phyloP scores from a whole-genome alignment of 768 basidiomycete genomes.

The Agaricus subrufescens region DNA sequence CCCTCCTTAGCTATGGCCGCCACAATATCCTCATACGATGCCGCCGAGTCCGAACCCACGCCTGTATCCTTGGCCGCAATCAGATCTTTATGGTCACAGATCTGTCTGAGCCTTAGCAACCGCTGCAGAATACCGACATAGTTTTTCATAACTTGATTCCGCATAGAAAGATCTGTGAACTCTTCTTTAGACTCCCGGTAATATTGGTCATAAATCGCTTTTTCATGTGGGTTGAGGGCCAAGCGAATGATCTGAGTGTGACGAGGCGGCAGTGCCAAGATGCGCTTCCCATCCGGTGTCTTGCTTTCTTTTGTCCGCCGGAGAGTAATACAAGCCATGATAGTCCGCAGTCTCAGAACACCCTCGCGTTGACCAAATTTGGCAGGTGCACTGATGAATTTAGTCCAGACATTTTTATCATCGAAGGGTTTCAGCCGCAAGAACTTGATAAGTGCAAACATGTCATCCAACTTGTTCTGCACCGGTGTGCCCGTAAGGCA shows the following conservation, averaged over 20 bases:
- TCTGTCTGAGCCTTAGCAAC: constrained; percentile 93
- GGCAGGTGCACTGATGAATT: constrained; percentile 88
- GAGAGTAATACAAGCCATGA: constrained; percentile 96
- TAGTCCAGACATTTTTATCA: constrained; percentile 90
- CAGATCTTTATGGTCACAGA: constrained; percentile 93
- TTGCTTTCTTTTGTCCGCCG: constrained; percentile 94
- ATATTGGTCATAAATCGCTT: constrained; percentile 82
- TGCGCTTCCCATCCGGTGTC: constrained; percentile 72
- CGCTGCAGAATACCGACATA: constrained; percentile 97
- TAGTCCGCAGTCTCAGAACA: constrained; percentile 88
- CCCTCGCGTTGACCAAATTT: constrained; percentile 89
- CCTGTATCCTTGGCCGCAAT: constrained; percentile 62
- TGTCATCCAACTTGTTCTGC: constrained; percentile 98
- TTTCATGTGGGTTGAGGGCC: constrained; percentile 78
- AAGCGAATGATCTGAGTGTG: constrained; percentile 84
- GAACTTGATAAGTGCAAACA: constrained; percentile 96
- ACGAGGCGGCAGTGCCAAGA: constrained; percentile 87
- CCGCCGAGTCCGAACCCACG: constrained; percentile 41
- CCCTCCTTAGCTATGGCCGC: constrained; percentile 75
- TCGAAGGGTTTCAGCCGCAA: constrained; percentile 88
- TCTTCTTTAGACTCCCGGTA: constrained; percentile 89
- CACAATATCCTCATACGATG: constrained; percentile 76
- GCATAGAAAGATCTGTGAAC: constrained; percentile 80
- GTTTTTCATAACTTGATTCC: constrained; percentile 96
- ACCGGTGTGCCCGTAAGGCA: constrained; percentile 98